Evolutionary conservation across 164 flowering plant genomes (phyloP).

Genomic region (Magnolia kwangsiensis): DNA sequence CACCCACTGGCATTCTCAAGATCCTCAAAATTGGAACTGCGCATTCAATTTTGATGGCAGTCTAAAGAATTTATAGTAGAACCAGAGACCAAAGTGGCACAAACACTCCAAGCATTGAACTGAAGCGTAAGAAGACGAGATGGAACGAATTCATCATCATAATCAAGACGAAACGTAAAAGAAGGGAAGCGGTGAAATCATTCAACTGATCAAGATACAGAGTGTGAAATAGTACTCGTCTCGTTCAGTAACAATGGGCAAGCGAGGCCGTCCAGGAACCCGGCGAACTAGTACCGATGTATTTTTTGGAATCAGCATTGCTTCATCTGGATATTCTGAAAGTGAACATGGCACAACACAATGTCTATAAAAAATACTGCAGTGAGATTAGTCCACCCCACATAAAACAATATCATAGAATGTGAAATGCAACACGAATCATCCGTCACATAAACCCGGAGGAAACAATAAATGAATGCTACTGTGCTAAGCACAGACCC

Average conservation of each 20-base stretch:
- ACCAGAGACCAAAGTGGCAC: neutral
- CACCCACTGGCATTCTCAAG: conserved; percentile 14
- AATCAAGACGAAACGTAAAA: neutral
- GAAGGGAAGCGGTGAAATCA: neutral
- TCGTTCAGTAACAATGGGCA: conserved; percentile 76
- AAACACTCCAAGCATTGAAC: no score
- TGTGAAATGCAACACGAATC: neutral
- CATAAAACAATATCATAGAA: conserved; percentile 6
- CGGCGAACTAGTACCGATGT: conserved; percentile 91
- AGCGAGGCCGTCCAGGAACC: conserved; percentile 92
- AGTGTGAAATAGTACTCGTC: conserved; percentile 63
- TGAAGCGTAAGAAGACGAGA: neutral
- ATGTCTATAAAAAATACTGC: conserved; percentile 32
- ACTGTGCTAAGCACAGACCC: neutral
- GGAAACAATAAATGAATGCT: neutral
- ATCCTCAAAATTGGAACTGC: neutral
- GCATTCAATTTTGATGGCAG: neutral
- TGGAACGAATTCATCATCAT: neutral
- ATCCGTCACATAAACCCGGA: neutral
- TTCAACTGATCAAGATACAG: conserved; percentile 1
- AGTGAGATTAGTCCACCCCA: conserved; percentile 18
- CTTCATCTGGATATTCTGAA: conserved; percentile 97
- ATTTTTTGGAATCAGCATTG: conserved; percentile 83
- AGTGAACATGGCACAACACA: conserved; percentile 44
- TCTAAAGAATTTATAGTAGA: neutral